phyloP scores from a whole-genome alignment of 371 early-diverging fungal genomes.

The Cokeromyces recurvatus region DNA sequence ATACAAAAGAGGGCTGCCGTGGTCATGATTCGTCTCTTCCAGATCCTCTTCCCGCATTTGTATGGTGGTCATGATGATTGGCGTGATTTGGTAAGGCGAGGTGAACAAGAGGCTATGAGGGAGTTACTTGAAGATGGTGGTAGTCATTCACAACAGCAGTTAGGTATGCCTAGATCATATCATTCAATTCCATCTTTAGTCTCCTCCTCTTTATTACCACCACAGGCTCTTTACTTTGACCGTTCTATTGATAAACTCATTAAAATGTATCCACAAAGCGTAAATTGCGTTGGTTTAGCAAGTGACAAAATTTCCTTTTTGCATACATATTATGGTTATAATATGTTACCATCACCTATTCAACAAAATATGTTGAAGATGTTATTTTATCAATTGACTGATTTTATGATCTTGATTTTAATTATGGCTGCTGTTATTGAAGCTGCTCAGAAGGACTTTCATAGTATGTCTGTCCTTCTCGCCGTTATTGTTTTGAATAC shows the following conservation, averaged over 20 bases:
- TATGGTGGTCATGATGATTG: no score
- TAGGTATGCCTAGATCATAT: no score
- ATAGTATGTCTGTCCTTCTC: slow-evolving; percentile 65
- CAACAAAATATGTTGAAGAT: slow-evolving; percentile 66
- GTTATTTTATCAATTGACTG: slow-evolving; percentile 79
- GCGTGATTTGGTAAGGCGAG: slow-evolving; percentile 75
- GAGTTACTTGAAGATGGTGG: no score
- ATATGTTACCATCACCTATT: slow-evolving; percentile 71
- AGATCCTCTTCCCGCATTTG: slow-evolving; percentile 35
- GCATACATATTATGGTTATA: slow-evolving; percentile 74
- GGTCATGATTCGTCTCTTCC: slow-evolving; percentile 61
- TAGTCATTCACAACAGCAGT: no score
- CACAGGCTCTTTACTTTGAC: slow-evolving; percentile 81
- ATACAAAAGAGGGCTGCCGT: slow-evolving; percentile 63
- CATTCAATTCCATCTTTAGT: slow-evolving; percentile 43
- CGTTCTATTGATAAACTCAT: slow-evolving; percentile 61
- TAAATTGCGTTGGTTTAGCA: slow-evolving; percentile 60
- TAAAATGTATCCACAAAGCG: slow-evolving; percentile 72
- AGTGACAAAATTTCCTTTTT: slow-evolving; percentile 41
- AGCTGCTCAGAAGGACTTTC: slow-evolving; percentile 63
- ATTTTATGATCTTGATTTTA: slow-evolving; percentile 85
- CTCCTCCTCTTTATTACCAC: slow-evolving; percentile 48
- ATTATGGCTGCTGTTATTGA: slow-evolving; percentile 60
- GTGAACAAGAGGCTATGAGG: slow-evolving; percentile 67
- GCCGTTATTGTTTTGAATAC: slow-evolving; percentile 78